These are phyloP conservation scores for Thermochaetoides dissita DNA, from an alignment of 2,329 filamentous ascomycete species.

Conservation along the genomic window DNA sequence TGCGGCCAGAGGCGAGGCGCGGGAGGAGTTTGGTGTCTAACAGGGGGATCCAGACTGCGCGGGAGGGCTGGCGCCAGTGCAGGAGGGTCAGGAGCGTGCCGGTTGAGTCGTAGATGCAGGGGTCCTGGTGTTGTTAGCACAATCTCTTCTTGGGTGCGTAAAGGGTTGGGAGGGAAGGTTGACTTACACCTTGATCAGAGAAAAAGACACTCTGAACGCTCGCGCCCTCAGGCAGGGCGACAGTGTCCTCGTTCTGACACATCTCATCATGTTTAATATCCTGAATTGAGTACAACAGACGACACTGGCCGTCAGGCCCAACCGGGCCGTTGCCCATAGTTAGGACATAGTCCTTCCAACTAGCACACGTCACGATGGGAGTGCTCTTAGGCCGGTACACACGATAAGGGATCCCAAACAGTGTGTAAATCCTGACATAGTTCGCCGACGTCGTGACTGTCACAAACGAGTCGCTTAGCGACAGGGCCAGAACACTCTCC, in stretches of 20 bases:
- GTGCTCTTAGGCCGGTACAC: slow-evolving; percentile 85
- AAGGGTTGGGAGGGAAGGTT: no score
- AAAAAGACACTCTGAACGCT: slow-evolving; percentile 78
- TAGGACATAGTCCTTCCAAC: slow-evolving; percentile 91
- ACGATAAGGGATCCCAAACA: slow-evolving; percentile 79
- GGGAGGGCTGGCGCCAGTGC: slow-evolving; percentile 76
- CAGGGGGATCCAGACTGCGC: slow-evolving; percentile 82
- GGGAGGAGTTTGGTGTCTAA: slow-evolving; percentile 77
- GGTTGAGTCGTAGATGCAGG: slow-evolving; percentile 88
- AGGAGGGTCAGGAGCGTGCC: slow-evolving; percentile 77
- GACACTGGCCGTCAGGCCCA: slow-evolving; percentile 60
- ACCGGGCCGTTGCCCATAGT: slow-evolving; percentile 88
- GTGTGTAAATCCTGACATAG: slow-evolving; percentile 83
- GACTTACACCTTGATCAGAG: slow-evolving; percentile 68
- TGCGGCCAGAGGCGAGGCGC: slow-evolving; percentile 70
- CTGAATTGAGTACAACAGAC: slow-evolving; percentile 80
- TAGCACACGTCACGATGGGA: slow-evolving; percentile 82
- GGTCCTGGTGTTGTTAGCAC: slow-evolving; percentile 45
- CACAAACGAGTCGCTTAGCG: slow-evolving; percentile 79
- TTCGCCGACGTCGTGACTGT: slow-evolving; percentile 75
- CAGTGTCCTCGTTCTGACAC: slow-evolving; percentile 86
- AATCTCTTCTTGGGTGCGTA: not conserved
- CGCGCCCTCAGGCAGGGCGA: slow-evolving; percentile 64
- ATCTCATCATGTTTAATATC: slow-evolving; percentile 87
- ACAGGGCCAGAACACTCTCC: slow-evolving; percentile 79